Evolutionary conservation across 495 filamentous ascomycete species (phyloP).

Genomic region (Copromyces sp.): DNA sequence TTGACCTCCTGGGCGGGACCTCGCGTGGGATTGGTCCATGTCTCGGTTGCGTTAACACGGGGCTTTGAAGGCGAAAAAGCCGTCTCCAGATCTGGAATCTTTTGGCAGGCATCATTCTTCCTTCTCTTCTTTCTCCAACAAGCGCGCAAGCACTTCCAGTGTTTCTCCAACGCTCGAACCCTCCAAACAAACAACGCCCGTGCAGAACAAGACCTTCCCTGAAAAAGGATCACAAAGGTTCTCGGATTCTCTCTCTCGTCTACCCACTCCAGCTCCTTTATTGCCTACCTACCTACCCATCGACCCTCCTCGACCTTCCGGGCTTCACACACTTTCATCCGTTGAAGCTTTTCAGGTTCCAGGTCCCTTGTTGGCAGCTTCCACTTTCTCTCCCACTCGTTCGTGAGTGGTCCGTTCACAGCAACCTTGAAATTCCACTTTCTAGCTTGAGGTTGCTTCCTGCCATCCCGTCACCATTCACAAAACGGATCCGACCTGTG

Average conservation of each 20-base stretch:
- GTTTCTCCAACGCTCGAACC: not conserved
- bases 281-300: not conserved
- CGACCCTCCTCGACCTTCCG: not conserved
- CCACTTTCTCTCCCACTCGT: not conserved
- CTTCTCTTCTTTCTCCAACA: not conserved
- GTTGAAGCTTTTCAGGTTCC: not conserved
- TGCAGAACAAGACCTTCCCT: not conserved
- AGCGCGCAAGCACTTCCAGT: not conserved
- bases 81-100: not conserved
- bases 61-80: not conserved
- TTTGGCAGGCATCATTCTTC: not conserved
- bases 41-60: not conserved
- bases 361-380: not conserved
- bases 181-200: not conserved
- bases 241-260: not conserved
- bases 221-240: not conserved
- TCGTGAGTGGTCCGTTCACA: not conserved
- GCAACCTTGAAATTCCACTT: not conserved
- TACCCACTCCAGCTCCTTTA: not conserved
- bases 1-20: not conserved
- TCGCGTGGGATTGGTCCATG: not conserved
- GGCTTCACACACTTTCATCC: not conserved
- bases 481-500: not conserved
- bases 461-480: not conserved
- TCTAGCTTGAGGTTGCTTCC: not conserved